Evolutionary conservation across 257 asterid species (phyloP), one percentile per base, ranked within the genome.

Genomic region (Marsdenia floribunda): DNA sequence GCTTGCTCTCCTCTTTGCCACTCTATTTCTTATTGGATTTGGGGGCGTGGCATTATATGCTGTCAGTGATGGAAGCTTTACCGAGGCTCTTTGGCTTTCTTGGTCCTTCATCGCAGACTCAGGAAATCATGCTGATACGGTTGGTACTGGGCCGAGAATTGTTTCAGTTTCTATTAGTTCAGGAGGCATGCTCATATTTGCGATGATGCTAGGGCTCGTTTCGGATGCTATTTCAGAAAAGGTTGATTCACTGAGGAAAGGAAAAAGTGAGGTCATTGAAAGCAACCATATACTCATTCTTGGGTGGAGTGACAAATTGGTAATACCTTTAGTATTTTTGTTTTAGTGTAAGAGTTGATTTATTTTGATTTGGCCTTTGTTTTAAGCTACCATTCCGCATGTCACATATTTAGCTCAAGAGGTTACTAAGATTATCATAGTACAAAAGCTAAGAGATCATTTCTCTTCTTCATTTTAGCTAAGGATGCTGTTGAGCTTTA

Each of bases 291-390:
- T 93, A 85, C 97, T 93, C 80, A 87, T 93, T 83, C 98, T 93
- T 38, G 98, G 98, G 76, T 93, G 98, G 98, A 93, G 98, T 78
- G 97, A 93, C 86, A 93, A 93, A 83, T 80, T 93, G 98, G 98
- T 93, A 91, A 84, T 77, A 78, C 73, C 70, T 59, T 70, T 22
- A 58, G 53, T 64, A 52, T 42, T 65, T 29, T 59, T 33, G 29
- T 55, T 47, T 64, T 64, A 33, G 2, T 14, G 10, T 19, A 10
- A 38, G 38, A 55, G 14, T 69, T 47, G 26, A 38, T 66, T 66
- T 2, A 35, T 40, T 44, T 0, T 1, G 21, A 14, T 76, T 37
- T 21, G 21, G 13, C 2, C 46, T 35, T 59, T 69, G 26, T 35
- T 42, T 38, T 58, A 47, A 68, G 64, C 6, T 53, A 22, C 18